A percentile compares a stretch with the other conserved stretches of the same genome.
Conservation (phyloP, 345 rosid species). For the Gossypium ekmanianum region DNA sequence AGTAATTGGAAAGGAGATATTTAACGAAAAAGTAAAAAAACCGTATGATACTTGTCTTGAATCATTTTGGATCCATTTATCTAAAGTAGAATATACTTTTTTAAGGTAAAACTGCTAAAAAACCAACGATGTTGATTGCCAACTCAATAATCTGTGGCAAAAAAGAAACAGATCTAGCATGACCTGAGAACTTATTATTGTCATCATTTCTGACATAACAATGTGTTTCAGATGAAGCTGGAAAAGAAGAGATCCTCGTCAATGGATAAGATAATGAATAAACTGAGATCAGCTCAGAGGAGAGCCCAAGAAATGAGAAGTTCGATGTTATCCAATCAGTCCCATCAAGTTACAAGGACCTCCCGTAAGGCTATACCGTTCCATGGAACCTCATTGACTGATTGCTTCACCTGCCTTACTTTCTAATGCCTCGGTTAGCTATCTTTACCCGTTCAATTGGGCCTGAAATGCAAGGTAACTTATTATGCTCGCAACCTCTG, state of each 20-base stretch:
- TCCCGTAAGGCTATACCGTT: conserved; percentile 41
- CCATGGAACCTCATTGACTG: conserved; percentile 60
- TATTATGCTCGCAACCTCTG: not conserved
- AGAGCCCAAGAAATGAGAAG: conserved; percentile 93
- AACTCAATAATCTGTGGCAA: not conserved
- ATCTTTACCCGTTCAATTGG: not conserved
- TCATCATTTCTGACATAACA: conserved; percentile 16
- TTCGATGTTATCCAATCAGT: conserved; percentile 52
- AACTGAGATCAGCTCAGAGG: conserved; percentile 83
- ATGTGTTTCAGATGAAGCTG: conserved; percentile 75
- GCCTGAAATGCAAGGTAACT: conserved; percentile 29
- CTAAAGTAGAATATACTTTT: not conserved
- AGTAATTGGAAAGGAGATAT: not conserved
- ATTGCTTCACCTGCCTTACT: conserved; percentile 86
- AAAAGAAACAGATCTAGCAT: not conserved
- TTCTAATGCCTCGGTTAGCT: conserved; percentile 39
- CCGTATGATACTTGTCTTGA: too few species aligned
- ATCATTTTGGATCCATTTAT: not conserved
- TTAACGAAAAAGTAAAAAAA: too few species aligned
- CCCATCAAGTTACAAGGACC: conserved; percentile 38
- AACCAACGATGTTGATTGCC: not conserved
- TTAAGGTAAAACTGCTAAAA: not conserved
- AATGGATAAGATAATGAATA: conserved; percentile 91
- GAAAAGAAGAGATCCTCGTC: conserved; percentile 91
- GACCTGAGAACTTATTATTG: not conserved